Evolutionary conservation across 345 rosid genomes (phyloP).

Genomic region (Citrus maxima): DNA sequence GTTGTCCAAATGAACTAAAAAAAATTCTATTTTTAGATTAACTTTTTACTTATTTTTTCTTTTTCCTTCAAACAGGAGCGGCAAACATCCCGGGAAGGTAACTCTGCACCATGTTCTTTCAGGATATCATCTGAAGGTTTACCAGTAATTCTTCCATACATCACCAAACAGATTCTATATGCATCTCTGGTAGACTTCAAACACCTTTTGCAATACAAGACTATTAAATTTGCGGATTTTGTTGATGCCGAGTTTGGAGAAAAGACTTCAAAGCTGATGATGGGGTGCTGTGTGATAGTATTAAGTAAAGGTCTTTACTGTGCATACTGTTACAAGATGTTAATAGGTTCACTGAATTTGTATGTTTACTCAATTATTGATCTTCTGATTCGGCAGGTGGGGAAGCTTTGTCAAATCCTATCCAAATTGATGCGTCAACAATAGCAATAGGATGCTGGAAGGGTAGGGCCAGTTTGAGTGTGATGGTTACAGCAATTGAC

Average conservation of each 20-base stretch:
- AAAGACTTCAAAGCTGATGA: conserved; percentile 65
- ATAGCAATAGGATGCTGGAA: conserved; percentile 96
- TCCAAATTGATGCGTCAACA: conserved; percentile 43
- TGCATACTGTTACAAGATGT: not conserved
- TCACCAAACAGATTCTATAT: conserved; percentile 74
- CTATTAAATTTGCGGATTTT: conserved; percentile 68
- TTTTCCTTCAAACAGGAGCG: conserved; percentile 50
- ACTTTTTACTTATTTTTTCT: not conserved
- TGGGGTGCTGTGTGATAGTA: conserved; percentile 82
- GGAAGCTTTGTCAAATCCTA: conserved; percentile 25
- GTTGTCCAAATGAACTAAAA: not conserved
- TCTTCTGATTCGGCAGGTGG: conserved; percentile 29
- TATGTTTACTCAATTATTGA: not conserved
- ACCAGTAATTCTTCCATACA: conserved; percentile 79
- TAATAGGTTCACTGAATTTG: not conserved
- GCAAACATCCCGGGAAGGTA: conserved; percentile 84
- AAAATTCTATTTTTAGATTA: not conserved
- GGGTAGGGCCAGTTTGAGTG: conserved; percentile 71
- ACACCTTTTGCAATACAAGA: conserved; percentile 75
- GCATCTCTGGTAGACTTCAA: conserved; percentile 70
- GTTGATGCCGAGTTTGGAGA: conserved; percentile 61
- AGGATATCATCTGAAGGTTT: conserved; percentile 96
- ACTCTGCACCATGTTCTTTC: conserved; percentile 65
- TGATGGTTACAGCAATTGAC: conserved; percentile 83
- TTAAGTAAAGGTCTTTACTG: conserved; percentile 50